phyloP scores from a whole-genome alignment of 75 land plant genomes.

The Cunninghamia lanceolata region DNA sequence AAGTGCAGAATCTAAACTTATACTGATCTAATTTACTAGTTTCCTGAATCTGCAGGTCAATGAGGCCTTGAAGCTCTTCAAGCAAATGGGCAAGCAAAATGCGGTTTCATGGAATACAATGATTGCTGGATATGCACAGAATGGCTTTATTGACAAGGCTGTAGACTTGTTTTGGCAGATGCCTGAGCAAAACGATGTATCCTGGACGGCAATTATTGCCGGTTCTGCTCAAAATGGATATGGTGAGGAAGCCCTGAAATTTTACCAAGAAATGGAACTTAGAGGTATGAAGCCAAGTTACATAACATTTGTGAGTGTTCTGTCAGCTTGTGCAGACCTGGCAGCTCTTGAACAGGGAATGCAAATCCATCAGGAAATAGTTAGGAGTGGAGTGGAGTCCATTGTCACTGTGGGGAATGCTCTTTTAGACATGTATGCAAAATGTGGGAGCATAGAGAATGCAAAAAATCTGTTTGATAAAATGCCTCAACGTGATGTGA shows the following conservation, averaged over 20 bases:
- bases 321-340: slow-evolving; percentile 49
- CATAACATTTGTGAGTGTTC: slow-evolving; percentile 39
- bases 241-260: slow-evolving; percentile 35
- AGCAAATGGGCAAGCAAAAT: slow-evolving; percentile 3
- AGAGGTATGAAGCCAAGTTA: slow-evolving; percentile 23
- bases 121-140: slow-evolving; percentile 35
- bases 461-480: slow-evolving; percentile 34
- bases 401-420: slow-evolving; percentile 43
- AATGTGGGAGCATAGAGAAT: slow-evolving; percentile 46
- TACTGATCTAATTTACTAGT: not conserved
- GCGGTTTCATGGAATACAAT: slow-evolving; percentile 10
- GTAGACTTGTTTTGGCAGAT: slow-evolving; percentile 30
- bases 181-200: slow-evolving; percentile 22
- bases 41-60: not conserved
- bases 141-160: slow-evolving; percentile 47
- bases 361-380: slow-evolving; percentile 35
- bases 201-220: slow-evolving; percentile 60
- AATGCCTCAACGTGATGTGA: slow-evolving; percentile 34
- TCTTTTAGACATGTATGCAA: slow-evolving; percentile 44
- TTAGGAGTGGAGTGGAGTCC: slow-evolving; percentile 24
- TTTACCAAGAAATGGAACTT: slow-evolving; percentile 41
- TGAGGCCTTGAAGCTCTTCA: not conserved
- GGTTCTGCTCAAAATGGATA: slow-evolving; percentile 55
- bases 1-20: not conserved
- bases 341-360: slow-evolving; percentile 29